Conservation (phyloP, 352 stramenopile species). For the Pythium phragmitis region DNA sequence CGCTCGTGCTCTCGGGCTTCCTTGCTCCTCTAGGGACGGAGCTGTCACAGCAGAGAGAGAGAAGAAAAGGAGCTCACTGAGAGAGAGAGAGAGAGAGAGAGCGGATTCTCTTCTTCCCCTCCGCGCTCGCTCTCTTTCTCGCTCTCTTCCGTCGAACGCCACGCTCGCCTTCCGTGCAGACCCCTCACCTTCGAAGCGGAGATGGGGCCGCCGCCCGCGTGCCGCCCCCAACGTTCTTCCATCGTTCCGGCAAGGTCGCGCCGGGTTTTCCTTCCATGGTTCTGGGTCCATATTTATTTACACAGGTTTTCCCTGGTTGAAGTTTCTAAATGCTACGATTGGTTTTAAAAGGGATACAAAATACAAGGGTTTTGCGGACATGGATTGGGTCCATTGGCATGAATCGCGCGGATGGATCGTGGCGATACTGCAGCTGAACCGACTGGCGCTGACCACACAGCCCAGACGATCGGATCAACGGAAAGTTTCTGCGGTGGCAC, state of each 20-base stretch:
- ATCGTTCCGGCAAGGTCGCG: slow-evolving; percentile 6
- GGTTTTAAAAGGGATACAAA: background rate
- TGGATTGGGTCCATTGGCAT: background rate
- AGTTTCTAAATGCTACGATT: background rate
- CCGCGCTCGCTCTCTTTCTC: background rate
- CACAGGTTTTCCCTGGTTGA: background rate
- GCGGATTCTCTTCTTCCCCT: background rate
- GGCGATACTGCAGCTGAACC: background rate
- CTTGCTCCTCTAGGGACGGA: background rate
- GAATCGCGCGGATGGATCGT: background rate
- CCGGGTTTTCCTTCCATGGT: slow-evolving; percentile 21
- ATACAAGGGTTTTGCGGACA: background rate
- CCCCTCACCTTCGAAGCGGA: no score
- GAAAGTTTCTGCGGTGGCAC: background rate
- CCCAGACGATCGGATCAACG: no score
- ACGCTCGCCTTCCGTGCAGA: slow-evolving; percentile 3
- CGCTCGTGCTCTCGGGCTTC: background rate
- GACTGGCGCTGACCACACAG: no score
- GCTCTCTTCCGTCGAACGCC: slow-evolving; percentile 16
- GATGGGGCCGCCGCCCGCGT: no score
- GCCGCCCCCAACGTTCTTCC: background rate
- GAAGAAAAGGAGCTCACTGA: background rate
- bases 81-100: background rate
- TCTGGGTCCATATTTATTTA: background rate
- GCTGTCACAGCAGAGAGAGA: background rate